phyloP scores from a whole-genome alignment of 2,329 filamentous ascomycete genomes.

The Teratosphaeria nubilosa region DNA sequence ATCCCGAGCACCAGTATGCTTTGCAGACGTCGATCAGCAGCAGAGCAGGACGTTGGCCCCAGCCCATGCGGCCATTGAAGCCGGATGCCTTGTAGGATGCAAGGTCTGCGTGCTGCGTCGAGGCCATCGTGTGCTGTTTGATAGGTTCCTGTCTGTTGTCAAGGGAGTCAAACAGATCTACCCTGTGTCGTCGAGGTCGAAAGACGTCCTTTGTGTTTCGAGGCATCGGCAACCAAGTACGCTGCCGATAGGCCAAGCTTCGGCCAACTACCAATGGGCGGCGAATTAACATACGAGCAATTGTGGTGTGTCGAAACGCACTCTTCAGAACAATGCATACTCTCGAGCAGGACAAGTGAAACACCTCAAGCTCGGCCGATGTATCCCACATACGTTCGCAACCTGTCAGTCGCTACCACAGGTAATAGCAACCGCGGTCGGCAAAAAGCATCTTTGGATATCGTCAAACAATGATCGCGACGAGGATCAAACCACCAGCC shows the following conservation, averaged over 20 bases:
- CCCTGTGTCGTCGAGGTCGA: no score
- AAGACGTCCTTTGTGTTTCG: not conserved
- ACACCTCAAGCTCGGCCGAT: no score
- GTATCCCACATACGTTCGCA: no score
- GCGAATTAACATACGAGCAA: not conserved
- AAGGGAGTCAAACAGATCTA: no score
- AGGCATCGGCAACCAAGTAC: not conserved
- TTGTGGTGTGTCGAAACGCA: not conserved
- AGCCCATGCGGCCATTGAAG: conserved; percentile 15
- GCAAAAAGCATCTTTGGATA: no score
- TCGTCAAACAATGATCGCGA: no score
- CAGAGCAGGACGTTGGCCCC: conserved; percentile 15
- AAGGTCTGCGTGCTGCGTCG: not conserved
- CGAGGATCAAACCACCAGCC: no score
- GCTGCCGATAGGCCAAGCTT: not conserved
- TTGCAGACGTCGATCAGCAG: conserved; percentile 17
- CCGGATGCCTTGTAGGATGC: conserved; percentile 6
- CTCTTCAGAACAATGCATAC: not conserved
- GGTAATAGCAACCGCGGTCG: no score
- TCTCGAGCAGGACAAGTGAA: not conserved
- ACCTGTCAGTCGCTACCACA: no score
- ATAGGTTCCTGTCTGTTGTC: no score
- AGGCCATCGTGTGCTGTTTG: not conserved
- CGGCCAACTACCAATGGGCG: not conserved
- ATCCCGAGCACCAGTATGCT: conserved; percentile 17